Base-by-base conservation (phyloP, 2,329 filamentous ascomycete species). In the Ophiostoma piceae region DNA sequence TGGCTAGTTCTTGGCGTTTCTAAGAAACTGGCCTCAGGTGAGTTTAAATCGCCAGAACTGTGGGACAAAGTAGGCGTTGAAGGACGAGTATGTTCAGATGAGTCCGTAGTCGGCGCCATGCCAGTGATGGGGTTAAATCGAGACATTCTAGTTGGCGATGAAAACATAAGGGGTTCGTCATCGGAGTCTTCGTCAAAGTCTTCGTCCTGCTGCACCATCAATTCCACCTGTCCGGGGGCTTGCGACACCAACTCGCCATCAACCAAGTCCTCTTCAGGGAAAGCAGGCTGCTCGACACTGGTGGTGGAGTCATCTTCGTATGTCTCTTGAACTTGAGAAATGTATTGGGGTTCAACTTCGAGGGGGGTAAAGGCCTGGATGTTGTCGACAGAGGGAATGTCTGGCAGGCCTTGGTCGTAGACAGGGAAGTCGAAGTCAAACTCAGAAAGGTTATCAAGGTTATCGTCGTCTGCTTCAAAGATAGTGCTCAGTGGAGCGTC, bases 1-100 rank as follows among this genome's bases (percentile, higher is more conserved):
- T 14, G 66, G n/a, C 37, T 26, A 12, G 51, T 43, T 9, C 37
- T 60, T 11, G 70, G 70, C n/a, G 70, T 71, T 14, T 71, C 70
- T 11, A 71, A 19, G 4, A 68, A 26, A 32, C 68, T 70, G 3
- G 41, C 68, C 35, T 68, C 57, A 2, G 70, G 70, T n/a, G 70
- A 71, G 57, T 70, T 65, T 12, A 68, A 37, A 1, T 39, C 70
- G 1, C 54, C 67, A 5, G 70, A 71, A 39, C 68, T 67, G 62
- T 67, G 57, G 29, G 68, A 68, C n/a, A 70, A 54, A 9, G 68
- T 68, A 1, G 70, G 70, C 0, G 70, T 71, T 26, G 70, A 70
- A 1, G 70, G 70, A 3, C 66, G 70, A 3, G 70, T 70, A 22
- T n/a, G 43, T 26, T 71, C 35, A 26, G 57, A 41, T 5, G 66